phyloP scores from a whole-genome alignment of 2,329 filamentous ascomycete species.

The Lomentospora prolificans region DNA sequence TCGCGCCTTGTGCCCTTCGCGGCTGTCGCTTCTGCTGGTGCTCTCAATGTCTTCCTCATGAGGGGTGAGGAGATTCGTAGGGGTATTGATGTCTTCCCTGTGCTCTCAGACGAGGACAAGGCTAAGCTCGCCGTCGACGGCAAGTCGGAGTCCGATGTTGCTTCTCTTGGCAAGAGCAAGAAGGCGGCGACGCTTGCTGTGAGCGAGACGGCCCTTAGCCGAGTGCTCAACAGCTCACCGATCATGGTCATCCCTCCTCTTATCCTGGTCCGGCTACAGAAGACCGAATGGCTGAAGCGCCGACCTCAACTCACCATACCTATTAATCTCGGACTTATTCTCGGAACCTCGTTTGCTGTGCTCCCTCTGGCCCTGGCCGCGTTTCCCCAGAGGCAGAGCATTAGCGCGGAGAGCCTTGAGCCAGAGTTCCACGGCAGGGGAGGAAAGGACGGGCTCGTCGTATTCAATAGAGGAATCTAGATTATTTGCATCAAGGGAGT shows the following conservation, averaged over 20 bases:
- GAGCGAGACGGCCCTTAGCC: slow-evolving; percentile 80
- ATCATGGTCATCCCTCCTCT: slow-evolving; percentile 96
- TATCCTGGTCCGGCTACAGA: slow-evolving; percentile 74
- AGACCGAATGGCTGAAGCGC: slow-evolving; percentile 68
- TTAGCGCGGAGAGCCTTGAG: slow-evolving; percentile 68
- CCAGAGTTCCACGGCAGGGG: slow-evolving; percentile 76
- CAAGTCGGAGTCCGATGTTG: slow-evolving; percentile 52
- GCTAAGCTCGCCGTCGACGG: slow-evolving; percentile 44
- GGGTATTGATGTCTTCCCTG: slow-evolving; percentile 87
- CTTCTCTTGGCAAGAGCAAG: slow-evolving; percentile 74
- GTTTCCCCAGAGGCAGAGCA: slow-evolving; percentile 83
- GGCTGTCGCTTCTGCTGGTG: slow-evolving; percentile 83
- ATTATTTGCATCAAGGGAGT: neutral
- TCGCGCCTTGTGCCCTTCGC: slow-evolving; percentile 90
- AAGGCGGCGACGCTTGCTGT: slow-evolving; percentile 85
- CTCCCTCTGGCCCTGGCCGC: slow-evolving; percentile 82
- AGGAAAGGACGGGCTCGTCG: slow-evolving; percentile 72
- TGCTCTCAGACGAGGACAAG: slow-evolving; percentile 62
- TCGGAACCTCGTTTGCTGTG: slow-evolving; percentile 78
- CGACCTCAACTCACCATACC: slow-evolving; percentile 65
- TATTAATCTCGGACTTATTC: slow-evolving; percentile 78
- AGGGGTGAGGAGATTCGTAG: slow-evolving; percentile 87
- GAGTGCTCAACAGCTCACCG: slow-evolving; percentile 87
- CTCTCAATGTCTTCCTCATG: slow-evolving; percentile 95
- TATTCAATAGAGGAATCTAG: slow-evolving; percentile 92